Percentiles rank a stretch among this genome's conserved stretches.
phyloP scores from a whole-genome alignment of 805 yeast species.

The Peterozyma xylosa region DNA sequence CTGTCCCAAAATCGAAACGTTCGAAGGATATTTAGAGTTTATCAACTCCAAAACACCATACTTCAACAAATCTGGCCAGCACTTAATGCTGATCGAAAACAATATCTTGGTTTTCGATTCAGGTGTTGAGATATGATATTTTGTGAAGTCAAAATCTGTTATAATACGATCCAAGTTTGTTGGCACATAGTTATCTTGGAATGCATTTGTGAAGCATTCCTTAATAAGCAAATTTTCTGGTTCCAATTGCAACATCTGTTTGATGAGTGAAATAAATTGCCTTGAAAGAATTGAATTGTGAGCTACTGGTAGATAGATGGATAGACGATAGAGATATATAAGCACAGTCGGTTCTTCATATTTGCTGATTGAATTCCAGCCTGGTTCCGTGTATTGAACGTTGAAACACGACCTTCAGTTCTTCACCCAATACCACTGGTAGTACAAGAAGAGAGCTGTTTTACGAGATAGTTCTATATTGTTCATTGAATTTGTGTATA shows the following conservation, averaged over 20 bases:
- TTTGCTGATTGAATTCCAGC: too few species aligned
- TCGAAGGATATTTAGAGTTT: slow-evolving; percentile 39
- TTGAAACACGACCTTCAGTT: too few species aligned
- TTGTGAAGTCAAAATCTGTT: slow-evolving; percentile 93
- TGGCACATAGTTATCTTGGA: slow-evolving; percentile 39
- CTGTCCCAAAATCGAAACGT: slow-evolving; percentile 27
- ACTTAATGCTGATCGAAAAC: slow-evolving; percentile 65
- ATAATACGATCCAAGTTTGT: slow-evolving; percentile 73
- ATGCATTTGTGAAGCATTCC: slow-evolving; percentile 69
- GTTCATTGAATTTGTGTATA: too few species aligned
- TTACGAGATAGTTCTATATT: too few species aligned
- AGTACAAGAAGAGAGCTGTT: too few species aligned
- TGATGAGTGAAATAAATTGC: slow-evolving; percentile 3
- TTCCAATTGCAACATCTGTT: slow-evolving; percentile 73
- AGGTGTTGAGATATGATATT: slow-evolving; percentile 88
- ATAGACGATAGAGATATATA: too few species aligned
- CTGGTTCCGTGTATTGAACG: too few species aligned
- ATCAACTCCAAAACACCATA: slow-evolving; percentile 59
- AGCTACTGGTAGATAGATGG: too few species aligned
- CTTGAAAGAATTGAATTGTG: background rate
- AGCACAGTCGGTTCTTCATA: too few species aligned
- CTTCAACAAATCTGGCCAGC: slow-evolving; percentile 64
- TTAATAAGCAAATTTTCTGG: slow-evolving; percentile 77
- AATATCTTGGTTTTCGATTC: slow-evolving; percentile 59
- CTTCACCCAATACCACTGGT: too few species aligned